Conservation (phyloP, 495 filamentous ascomycete genomes). For the Tuber calosporum region DNA sequence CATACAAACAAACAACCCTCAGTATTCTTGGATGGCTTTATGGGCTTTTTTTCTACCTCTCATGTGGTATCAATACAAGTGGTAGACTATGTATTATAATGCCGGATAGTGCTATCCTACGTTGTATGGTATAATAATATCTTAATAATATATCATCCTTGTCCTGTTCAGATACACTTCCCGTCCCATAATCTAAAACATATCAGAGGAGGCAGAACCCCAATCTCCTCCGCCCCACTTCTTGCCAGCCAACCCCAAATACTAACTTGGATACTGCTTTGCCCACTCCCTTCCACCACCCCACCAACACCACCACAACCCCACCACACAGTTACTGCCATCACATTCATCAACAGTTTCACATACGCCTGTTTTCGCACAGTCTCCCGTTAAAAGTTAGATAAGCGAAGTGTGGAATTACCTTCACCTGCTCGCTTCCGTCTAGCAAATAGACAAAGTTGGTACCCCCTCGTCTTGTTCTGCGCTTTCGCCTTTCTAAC, state of each 20-base stretch:
- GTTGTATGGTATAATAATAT: too few relatives aligned
- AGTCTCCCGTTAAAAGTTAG: not conserved
- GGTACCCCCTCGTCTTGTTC: not conserved
- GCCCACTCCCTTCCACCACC: conserved; percentile 14
- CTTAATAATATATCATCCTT: not conserved
- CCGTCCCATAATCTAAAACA: not conserved
- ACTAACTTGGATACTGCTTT: not conserved
- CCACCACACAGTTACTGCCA: not conserved
- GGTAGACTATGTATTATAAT: too few relatives aligned
- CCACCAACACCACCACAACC: conserved; percentile 6
- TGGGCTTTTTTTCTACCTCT: not conserved
- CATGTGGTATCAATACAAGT: not conserved
- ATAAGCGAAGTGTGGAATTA: not conserved
- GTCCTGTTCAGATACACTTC: not conserved
- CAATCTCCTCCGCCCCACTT: conserved; percentile 20
- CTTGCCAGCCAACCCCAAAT: not conserved
- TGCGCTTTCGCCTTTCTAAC: not conserved
- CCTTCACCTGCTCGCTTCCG: not conserved
- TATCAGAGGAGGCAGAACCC: not conserved
- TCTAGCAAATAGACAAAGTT: not conserved
- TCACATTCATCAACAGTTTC: not conserved
- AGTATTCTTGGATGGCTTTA: not conserved
- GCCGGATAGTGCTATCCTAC: too few relatives aligned
- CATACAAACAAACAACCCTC: too few relatives aligned
- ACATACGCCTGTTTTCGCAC: not conserved